Evolutionary conservation across 331 rosid genomes (phyloP), one percentile per base, ranked within the genome.

Genomic region (Erythrophleum ivorense): DNA sequence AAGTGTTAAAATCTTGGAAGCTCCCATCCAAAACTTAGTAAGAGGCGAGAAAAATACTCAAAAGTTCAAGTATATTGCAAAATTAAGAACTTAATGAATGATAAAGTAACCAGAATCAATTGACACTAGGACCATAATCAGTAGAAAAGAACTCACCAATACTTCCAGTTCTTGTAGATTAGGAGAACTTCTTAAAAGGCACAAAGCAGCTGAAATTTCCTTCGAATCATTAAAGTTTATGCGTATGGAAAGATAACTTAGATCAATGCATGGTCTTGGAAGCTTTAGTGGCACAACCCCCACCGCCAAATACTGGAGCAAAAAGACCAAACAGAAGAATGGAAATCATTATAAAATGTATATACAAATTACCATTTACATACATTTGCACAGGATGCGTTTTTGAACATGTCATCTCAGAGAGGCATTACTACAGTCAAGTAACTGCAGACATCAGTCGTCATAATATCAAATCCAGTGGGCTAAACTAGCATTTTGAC

Each of bases 151-250:
- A 73, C 93, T 89, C 75, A 90, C 95, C 90, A 85, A 68, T 66
- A 92, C 81, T 82, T 87, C 91, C 41, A 89, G 73, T 43, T 88
- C 92, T 72, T 78, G 92, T 50, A 91, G 82, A 83, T 85, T 85
- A 55, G 95, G 97, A 40, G 88, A 84, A 84, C 86, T 86, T 81
- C 86, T 84, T 57, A 92, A 60, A 29, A 92, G 69, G 90, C 86
- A 88, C 24, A 88, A 67, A 77, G 89, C 82, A 73, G 89, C 74
- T 38, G 84, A 84, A 77, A 71, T 71, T 84, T 92, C 94, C 59
- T 88, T 88, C 14, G 50, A 8, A 59, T 86, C 90, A 54, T 68
- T 74, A 84, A 91, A 85, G 84, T 87, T 87, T 52, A 92, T 81
- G 78, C 84, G 76, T 38, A 88, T 5, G 11, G 88, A 88, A 66